A percentile compares a stretch with the other conserved stretches of the same genome.
Conservation (phyloP, 1,284 basidiomycete genomes). For the Moniliella sp. region DNA sequence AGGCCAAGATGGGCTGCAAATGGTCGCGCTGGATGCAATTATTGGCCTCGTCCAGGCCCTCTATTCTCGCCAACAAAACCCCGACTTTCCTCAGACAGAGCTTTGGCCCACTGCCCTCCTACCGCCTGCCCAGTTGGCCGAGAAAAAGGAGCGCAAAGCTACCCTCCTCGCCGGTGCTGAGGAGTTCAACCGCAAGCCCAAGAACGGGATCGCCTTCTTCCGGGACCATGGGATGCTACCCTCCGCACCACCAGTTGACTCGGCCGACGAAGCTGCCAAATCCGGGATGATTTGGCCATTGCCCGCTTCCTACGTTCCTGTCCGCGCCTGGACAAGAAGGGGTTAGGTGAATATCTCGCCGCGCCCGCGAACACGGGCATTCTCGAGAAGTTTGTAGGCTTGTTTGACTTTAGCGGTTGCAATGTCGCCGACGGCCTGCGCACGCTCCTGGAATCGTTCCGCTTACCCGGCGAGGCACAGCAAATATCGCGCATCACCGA, state of each 20-base stretch:
- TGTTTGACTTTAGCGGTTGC: slow-evolving; percentile 81
- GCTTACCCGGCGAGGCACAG: slow-evolving; percentile 81
- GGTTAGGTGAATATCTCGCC: slow-evolving; percentile 81
- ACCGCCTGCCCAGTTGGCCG: slow-evolving; percentile 40
- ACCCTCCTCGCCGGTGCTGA: slow-evolving; percentile 62
- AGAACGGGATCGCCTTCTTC: slow-evolving; percentile 54
- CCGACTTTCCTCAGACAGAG: neutral
- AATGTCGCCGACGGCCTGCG: slow-evolving; percentile 81
- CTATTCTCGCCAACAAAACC: slow-evolving; percentile 48
- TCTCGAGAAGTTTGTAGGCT: slow-evolving; percentile 61
- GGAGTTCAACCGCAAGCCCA: slow-evolving; percentile 87
- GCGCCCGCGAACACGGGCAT: slow-evolving; percentile 67
- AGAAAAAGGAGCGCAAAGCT: slow-evolving; percentile 64
- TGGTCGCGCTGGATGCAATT: slow-evolving; percentile 62
- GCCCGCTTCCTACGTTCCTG: slow-evolving; percentile 71
- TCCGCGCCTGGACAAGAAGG: slow-evolving; percentile 68
- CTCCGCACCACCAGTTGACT: slow-evolving; percentile 16
- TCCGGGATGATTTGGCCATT: slow-evolving; percentile 4
- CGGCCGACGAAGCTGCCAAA: too few relatives aligned
- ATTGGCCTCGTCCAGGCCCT: slow-evolving; percentile 70
- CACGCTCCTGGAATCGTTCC: slow-evolving; percentile 76
- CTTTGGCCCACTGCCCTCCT: slow-evolving; percentile 6
- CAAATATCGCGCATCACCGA: slow-evolving; percentile 86
- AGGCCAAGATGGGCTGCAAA: slow-evolving; percentile 54
- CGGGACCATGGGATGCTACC: slow-evolving; percentile 44